Base-by-base conservation (phyloP, 805 yeast species). In the Pichia sporocuriosa region DNA sequence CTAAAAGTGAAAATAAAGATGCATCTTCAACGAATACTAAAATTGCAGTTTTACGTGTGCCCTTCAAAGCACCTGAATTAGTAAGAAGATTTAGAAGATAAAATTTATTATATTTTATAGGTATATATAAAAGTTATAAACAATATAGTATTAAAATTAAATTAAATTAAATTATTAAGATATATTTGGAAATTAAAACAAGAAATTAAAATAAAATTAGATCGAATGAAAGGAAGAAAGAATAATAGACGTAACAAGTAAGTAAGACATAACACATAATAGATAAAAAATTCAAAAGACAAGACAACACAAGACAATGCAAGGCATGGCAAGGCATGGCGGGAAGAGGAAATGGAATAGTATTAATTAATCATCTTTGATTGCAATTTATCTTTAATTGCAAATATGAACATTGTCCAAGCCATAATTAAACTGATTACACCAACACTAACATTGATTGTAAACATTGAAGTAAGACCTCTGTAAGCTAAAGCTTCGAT, bases 381-480 rank as follows among this genome's bases (percentile, higher is more conserved):
- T 49, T 61, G 58, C 27, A 76, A 49, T 69, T 73, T 68, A 48
- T 75, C 78, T 54, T 73, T 81, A 62, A 80, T 67, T 37, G 79
- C 68, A 56, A 87, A 73, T 13, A 88, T 65, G 6, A 67, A 37
- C 84, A 86, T 84, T 45, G 79, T 78, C 95, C 96, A 88, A 1
- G 84, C 83, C 96, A 93, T 88, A 10, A 88, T 46, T 32, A 90
- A 66, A 2, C 90, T 75, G 27, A 83, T 72, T 35, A 78, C 44
- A 10, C 97, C 97, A 44, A 93, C 83, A 45, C 84, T 75, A 28
- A 90, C 75, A 59, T 90, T 93, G 56, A 90, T 74, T 1, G 93
- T 84, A 63, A 93, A 90, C 97, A 93, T 89, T 39, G 81, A 69
- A 23, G 93, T 85, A 46, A 80, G 69, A 4, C 95, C 95, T 53